A percentile compares a stretch with the other conserved stretches of the same genome.
phyloP scores from a whole-genome alignment of 495 filamentous ascomycete genomes.

The Trichoderma reesei region DNA sequence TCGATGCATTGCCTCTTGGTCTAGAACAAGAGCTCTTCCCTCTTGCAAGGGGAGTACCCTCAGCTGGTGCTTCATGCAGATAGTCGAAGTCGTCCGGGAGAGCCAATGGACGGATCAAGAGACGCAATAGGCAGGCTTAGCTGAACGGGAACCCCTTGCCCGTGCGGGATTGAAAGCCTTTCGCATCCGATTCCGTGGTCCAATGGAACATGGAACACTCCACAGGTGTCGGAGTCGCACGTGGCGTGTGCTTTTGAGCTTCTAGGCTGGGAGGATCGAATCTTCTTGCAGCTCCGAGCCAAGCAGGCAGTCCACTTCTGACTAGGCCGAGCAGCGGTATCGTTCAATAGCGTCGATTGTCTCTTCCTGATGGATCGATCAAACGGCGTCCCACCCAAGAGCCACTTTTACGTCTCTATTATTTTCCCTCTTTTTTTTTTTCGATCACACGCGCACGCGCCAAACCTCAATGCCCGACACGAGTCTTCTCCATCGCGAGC shows the following conservation, averaged over 20 bases:
- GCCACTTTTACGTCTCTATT: not conserved
- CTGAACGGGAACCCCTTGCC: not conserved
- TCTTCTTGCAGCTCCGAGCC: not conserved
- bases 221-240: slow-evolving; percentile 6
- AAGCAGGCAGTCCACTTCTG: not conserved
- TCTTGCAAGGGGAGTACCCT: not conserved
- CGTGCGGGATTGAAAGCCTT: not conserved
- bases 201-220: not conserved
- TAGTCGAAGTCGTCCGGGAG: too few relatives aligned
- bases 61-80: not conserved
- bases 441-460: slow-evolving; percentile 4
- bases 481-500: not conserved
- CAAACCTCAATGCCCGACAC: not conserved
- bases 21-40: not conserved
- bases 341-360: slow-evolving; percentile 1
- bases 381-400: slow-evolving; percentile 6
- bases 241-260: slow-evolving; percentile 7
- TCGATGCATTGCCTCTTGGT: not conserved
- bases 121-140: too few relatives aligned
- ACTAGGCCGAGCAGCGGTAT: not conserved
- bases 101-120: too few relatives aligned
- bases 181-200: not conserved
- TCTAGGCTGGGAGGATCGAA: slow-evolving; percentile 3
- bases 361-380: slow-evolving; percentile 3
- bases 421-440: slow-evolving; percentile 6